Percentiles rank a stretch among this genome's conserved stretches.
Evolutionary conservation across 495 filamentous ascomycete genomes (phyloP).

Genomic region (Penicillium bovifimosum): DNA sequence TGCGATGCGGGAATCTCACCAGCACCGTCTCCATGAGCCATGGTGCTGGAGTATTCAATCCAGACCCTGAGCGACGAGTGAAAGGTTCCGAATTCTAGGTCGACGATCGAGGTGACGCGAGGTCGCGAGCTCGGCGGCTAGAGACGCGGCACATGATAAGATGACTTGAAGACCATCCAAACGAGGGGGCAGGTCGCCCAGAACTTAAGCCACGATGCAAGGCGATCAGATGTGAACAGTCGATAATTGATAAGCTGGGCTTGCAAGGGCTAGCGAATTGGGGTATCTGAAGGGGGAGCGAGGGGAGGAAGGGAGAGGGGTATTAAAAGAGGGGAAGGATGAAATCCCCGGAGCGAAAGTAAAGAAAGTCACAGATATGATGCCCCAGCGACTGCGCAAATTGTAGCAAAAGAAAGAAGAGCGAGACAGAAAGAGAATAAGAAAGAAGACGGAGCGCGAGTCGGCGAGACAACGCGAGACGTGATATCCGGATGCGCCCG

Average conservation of each 20-base stretch:
- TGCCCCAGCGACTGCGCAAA: background rate
- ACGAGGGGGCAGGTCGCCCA: constrained; percentile 25
- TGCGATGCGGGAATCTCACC: constrained; percentile 11
- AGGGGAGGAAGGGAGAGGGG: constrained; percentile 16
- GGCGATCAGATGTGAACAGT: constrained; percentile 28
- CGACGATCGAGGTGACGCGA: constrained; percentile 25
- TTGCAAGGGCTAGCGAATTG: constrained; percentile 19
- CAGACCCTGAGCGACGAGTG: constrained; percentile 13
- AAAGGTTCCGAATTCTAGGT: constrained; percentile 7
- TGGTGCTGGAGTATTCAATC: constrained; percentile 11
- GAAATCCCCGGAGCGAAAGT: background rate
- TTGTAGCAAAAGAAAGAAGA: constrained; percentile 1
- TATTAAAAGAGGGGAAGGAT: constrained; percentile 3
- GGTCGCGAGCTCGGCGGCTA: constrained; percentile 29
- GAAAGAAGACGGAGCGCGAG: constrained; percentile 2
- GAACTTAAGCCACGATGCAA: constrained; percentile 30
- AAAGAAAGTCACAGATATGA: background rate
- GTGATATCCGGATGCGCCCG: constrained; percentile 21
- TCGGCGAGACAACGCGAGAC: constrained; percentile 8
- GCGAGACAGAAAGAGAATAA: constrained; percentile 6
- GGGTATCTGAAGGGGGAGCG: constrained; percentile 18
- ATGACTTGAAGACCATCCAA: constrained; percentile 16
- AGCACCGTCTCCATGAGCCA: constrained; percentile 10
- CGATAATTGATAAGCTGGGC: constrained; percentile 19
- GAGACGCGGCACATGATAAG: constrained; percentile 38